Conservation (phyloP, 352 stramenopile genomes). For the Phytophthora foliorum region DNA sequence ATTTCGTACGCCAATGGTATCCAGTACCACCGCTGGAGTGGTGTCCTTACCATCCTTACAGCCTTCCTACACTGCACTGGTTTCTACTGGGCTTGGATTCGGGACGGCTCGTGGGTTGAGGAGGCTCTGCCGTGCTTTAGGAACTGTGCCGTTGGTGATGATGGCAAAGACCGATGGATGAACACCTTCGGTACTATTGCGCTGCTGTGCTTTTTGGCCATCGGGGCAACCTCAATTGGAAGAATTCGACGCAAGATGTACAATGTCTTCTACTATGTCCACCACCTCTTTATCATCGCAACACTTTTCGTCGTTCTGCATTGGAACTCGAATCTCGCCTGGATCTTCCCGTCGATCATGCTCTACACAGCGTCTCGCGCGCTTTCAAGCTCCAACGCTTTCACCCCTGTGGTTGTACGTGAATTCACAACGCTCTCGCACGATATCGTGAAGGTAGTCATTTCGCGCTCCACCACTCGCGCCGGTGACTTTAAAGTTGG, state of each 20-base stretch:
- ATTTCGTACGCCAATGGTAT: conserved; percentile 53
- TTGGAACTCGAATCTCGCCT: conserved; percentile 34
- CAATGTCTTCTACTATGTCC: conserved; percentile 43
- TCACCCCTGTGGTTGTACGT: conserved; percentile 31
- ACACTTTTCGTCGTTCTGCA: conserved; percentile 46
- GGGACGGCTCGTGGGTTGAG: conserved; percentile 27
- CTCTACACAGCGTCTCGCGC: conserved; percentile 41
- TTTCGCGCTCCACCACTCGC: conserved; percentile 1
- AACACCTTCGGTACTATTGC: conserved; percentile 51
- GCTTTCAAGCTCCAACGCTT: conserved; percentile 32
- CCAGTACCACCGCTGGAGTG: conserved; percentile 57
- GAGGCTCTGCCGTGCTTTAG: conserved; percentile 43
- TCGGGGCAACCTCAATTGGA: conserved; percentile 38
- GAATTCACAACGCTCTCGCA: conserved; percentile 27
- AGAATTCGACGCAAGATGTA: conserved; percentile 43
- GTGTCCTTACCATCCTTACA: conserved; percentile 35
- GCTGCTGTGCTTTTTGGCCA: conserved; percentile 41
- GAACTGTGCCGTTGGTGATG: conserved; percentile 34
- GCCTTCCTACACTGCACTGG: conserved; percentile 33
- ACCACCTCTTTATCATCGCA: conserved; percentile 48
- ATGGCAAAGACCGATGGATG: conserved; percentile 40
- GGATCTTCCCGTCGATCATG: conserved; percentile 34
- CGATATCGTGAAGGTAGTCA: conserved; percentile 37
- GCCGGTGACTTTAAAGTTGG: conserved; percentile 31
- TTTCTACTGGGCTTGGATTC: conserved; percentile 39